phyloP scores from a whole-genome alignment of 192 early-diverging fungal genomes.

The Radiomyces spectabilis region DNA sequence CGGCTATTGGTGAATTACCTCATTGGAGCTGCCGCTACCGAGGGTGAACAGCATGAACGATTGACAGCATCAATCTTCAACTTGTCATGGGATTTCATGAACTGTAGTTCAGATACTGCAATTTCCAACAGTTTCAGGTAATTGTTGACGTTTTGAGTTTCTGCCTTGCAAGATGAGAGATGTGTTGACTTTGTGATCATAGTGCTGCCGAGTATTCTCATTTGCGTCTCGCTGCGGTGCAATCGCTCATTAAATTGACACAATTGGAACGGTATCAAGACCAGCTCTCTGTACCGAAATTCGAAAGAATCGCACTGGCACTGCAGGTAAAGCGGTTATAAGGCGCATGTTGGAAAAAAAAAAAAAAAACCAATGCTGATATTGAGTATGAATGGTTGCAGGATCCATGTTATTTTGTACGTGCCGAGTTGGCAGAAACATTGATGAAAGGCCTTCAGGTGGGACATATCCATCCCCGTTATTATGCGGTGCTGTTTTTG shows the following conservation, averaged over 20 bases:
- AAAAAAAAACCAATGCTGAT: neutral
- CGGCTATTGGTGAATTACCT: conserved; percentile 7
- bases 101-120: conserved; percentile 1
- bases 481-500: conserved; percentile 63
- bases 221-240: conserved; percentile 59
- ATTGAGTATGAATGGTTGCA: conserved; percentile 7
- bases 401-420: conserved; percentile 77
- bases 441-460: conserved; percentile 63
- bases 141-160: neutral
- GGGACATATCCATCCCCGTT: conserved; percentile 59
- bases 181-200: neutral
- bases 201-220: conserved; percentile 51
- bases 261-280: conserved; percentile 35
- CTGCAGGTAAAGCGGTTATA: conserved; percentile 37
- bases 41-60: neutral
- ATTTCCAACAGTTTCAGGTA: neutral
- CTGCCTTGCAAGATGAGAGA: too few relatives aligned
- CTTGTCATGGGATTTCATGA: conserved; percentile 9
- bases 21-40: neutral
- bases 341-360: neutral
- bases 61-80: neutral
- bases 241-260: conserved; percentile 58
- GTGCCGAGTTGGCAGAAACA: conserved; percentile 59
- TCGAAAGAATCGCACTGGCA: conserved; percentile 51
- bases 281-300: conserved; percentile 45